Evolutionary conservation across 2,329 filamentous ascomycete genomes (phyloP).

Genomic region (Nothomitra cinnamomea): DNA sequence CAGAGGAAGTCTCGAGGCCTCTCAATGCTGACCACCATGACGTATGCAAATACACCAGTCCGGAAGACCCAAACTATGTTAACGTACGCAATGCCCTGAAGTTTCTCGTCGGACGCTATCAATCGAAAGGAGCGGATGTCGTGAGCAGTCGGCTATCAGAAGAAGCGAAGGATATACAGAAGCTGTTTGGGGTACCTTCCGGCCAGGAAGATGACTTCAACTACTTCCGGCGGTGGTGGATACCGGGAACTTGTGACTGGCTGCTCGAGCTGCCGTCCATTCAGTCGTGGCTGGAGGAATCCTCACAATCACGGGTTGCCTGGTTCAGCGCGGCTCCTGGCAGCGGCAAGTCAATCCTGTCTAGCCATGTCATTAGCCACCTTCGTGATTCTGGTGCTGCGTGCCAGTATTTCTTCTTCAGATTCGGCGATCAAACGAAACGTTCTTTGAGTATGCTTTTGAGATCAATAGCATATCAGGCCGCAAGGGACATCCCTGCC

Average conservation of each 20-base stretch:
- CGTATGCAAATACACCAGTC: constrained; percentile 18
- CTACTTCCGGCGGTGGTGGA: background rate
- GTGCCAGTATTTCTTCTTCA: background rate
- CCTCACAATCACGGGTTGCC: background rate
- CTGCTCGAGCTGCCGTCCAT: background rate
- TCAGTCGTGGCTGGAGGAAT: background rate
- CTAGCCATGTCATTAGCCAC: background rate
- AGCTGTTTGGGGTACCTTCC: background rate
- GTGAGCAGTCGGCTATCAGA: background rate
- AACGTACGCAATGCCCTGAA: constrained; percentile 11
- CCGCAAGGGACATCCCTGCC: background rate
- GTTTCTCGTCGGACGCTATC: constrained; percentile 7
- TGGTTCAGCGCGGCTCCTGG: background rate
- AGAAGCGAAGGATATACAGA: background rate
- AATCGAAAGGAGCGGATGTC: background rate
- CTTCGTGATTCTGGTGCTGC: background rate
- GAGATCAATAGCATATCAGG: background rate
- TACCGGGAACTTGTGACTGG: background rate
- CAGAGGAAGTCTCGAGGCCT: constrained; percentile 11
- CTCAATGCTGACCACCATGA: constrained; percentile 19
- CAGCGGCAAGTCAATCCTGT: background rate
- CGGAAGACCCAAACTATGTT: constrained; percentile 15
- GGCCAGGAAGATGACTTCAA: background rate
- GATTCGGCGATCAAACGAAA: background rate
- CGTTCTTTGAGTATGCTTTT: background rate